Evolutionary conservation across 257 asterid genomes (phyloP).

Genomic region (Cordia subcordata): DNA sequence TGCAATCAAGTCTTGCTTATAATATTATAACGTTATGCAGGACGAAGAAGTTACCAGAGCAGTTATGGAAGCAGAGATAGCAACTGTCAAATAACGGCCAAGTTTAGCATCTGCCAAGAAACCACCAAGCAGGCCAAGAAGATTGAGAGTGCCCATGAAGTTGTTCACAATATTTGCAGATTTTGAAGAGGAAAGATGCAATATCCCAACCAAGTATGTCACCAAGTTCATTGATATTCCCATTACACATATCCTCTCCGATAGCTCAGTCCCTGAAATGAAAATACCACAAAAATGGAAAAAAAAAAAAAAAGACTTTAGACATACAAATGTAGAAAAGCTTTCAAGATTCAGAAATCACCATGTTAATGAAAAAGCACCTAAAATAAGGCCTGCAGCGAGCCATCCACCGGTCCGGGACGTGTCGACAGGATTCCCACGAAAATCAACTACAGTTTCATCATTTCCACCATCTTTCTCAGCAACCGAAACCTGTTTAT

Average conservation of each 20-base stretch:
- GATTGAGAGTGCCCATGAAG: slow-evolving; percentile 87
- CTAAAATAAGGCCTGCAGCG: slow-evolving; percentile 83
- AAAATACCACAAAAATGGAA: too few relatives aligned
- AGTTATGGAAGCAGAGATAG: slow-evolving; percentile 51
- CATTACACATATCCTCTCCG: slow-evolving; percentile 84
- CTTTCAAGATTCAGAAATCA: background rate
- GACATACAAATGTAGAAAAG: background rate
- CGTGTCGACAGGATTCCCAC: slow-evolving; percentile 66
- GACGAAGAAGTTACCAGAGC: slow-evolving; percentile 83
- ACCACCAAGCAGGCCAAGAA: slow-evolving; percentile 81
- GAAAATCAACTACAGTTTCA: slow-evolving; percentile 51
- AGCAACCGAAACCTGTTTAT: slow-evolving; percentile 46
- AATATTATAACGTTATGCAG: too few relatives aligned
- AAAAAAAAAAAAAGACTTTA: too few relatives aligned
- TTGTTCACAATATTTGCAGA: slow-evolving; percentile 80
- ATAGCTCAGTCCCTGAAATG: slow-evolving; percentile 75
- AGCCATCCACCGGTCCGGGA: slow-evolving; percentile 86
- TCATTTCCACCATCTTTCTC: slow-evolving; percentile 32
- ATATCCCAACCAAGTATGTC: slow-evolving; percentile 64
- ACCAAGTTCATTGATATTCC: slow-evolving; percentile 86
- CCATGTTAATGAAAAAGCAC: slow-evolving; percentile 15
- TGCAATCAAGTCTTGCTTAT: too few relatives aligned
- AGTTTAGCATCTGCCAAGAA: slow-evolving; percentile 84
- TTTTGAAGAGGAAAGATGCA: slow-evolving; percentile 69
- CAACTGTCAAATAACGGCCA: slow-evolving; percentile 80